phyloP scores from a whole-genome alignment of 257 asterid species.

The Phtheirospermum japonicum region DNA sequence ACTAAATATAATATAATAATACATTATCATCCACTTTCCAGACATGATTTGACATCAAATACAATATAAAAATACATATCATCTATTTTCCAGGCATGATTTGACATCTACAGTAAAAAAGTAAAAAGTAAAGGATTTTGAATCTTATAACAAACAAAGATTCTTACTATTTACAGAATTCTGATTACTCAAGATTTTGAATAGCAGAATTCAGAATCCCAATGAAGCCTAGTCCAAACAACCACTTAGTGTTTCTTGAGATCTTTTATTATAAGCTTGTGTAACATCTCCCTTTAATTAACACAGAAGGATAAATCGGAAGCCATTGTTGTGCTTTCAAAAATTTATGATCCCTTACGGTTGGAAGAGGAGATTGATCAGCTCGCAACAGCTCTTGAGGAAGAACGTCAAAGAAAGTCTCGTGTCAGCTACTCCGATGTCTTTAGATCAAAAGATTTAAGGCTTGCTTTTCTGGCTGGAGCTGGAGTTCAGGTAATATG shows the following conservation, averaged over 20 bases:
- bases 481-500: constrained; percentile 83
- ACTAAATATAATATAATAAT: too few species aligned
- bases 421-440: constrained; percentile 62
- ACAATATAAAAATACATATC: too few species aligned
- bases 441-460: constrained; percentile 60
- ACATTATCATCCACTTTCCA: too few species aligned
- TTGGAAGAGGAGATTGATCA: constrained; percentile 82
- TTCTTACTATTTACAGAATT: too few species aligned
- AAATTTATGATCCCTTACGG: constrained; percentile 76
- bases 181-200: too few species aligned
- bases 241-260: constrained; percentile 8
- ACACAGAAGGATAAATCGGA: constrained; percentile 73
- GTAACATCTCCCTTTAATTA: constrained; percentile 10
- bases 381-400: constrained; percentile 72
- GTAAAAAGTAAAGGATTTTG: too few species aligned
- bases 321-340: constrained; percentile 83
- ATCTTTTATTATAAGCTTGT: not conserved
- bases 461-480: constrained; percentile 90
- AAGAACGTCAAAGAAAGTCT: constrained; percentile 56
- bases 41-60: too few species aligned
- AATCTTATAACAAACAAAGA: too few species aligned
- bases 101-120: too few species aligned
- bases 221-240: too few species aligned
- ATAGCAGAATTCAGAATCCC: too few species aligned
- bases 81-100: too few species aligned